Evolutionary conservation across 2,329 filamentous ascomycete species (phyloP).

Genomic region (Fusarium bactridioides): DNA sequence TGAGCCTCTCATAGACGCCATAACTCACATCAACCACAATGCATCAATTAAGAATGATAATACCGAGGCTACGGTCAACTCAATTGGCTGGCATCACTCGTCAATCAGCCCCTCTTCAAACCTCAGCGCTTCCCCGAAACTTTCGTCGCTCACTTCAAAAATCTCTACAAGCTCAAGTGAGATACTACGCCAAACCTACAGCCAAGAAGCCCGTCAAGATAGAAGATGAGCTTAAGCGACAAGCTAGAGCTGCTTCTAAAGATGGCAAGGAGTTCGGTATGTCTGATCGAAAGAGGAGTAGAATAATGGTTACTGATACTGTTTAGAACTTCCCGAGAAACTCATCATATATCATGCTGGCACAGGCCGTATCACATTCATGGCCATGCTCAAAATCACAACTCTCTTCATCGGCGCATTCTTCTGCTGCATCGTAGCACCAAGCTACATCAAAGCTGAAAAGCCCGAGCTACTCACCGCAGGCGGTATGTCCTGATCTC

Average conservation of each 20-base stretch:
- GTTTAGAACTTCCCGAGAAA: conserved; percentile 60
- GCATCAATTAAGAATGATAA: conserved; percentile 31
- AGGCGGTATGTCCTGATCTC: conserved; percentile 47
- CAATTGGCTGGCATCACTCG: background rate
- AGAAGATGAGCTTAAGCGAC: conserved; percentile 41
- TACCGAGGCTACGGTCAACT: conserved; percentile 29
- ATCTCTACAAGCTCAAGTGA: conserved; percentile 35
- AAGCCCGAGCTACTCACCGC: conserved; percentile 48
- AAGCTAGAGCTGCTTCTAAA: conserved; percentile 39
- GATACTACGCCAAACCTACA: conserved; percentile 38
- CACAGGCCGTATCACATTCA: conserved; percentile 69
- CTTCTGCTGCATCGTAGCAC: conserved; percentile 70
- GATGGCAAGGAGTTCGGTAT: conserved; percentile 35
- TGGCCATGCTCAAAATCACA: conserved; percentile 75
- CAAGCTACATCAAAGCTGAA: conserved; percentile 59
- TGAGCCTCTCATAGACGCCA: background rate
- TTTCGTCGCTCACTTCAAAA: conserved; percentile 35
- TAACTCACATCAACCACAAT: conserved; percentile 19
- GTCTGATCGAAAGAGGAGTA: background rate
- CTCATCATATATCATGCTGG: conserved; percentile 81
- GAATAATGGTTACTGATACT: background rate
- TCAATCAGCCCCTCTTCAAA: background rate
- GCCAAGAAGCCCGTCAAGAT: conserved; percentile 24
- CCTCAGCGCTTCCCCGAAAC: conserved; percentile 13
- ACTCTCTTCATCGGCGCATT: conserved; percentile 74